Base-by-base conservation (phyloP, 768 basidiomycete species). In the Lactarius tabidus region DNA sequence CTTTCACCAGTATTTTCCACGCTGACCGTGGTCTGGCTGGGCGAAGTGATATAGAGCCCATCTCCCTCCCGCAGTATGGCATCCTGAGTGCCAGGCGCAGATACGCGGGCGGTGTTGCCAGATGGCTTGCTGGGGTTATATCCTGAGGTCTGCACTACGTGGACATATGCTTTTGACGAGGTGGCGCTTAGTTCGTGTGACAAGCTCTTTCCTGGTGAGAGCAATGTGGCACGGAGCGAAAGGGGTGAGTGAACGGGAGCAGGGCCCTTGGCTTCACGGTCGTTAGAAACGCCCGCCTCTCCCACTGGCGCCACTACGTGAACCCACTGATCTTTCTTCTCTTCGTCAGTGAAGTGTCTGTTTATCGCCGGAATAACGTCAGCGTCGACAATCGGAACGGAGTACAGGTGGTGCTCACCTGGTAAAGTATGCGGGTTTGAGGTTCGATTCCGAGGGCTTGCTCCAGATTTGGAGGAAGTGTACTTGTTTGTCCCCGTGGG, bases 141-240 rank as follows among this genome's bases (percentile, higher is more conserved):
- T 2, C 93, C 94, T 35, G 86, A 87, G 8, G 82, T 90, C 79
- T 96, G 93, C 56, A 94, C 80, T 57, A 93, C 83, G 70, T 98
- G 95, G 29, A 96, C 76, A 72, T 95, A 96, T 3, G 84, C 88
- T 71, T 91, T 90, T 23, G 36, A 51, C 29, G 36, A 23, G 17
- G 23, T 18, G 59, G 79, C 80, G 51, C 66, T 70, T 29, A 63
- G 63, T 4, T 73, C 74, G 72, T 87, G 83, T 63, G 78, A 74
- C 58, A 93, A 70, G 15, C 78, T 80, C 60, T 79, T 78, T 1
- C 81, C 81, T 0, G 82, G 78, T 0, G 83, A 79, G 18, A 95
- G 76, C 45, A 97, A 74, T 0, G 91, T 84, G 8, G 94, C 90
- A 71, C 85, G 91, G 72, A 95, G 79, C 35, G 85, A 80, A 57